phyloP scores from a whole-genome alignment of 2,329 filamentous ascomycete species.

The Ceratocystis alfenasii region DNA sequence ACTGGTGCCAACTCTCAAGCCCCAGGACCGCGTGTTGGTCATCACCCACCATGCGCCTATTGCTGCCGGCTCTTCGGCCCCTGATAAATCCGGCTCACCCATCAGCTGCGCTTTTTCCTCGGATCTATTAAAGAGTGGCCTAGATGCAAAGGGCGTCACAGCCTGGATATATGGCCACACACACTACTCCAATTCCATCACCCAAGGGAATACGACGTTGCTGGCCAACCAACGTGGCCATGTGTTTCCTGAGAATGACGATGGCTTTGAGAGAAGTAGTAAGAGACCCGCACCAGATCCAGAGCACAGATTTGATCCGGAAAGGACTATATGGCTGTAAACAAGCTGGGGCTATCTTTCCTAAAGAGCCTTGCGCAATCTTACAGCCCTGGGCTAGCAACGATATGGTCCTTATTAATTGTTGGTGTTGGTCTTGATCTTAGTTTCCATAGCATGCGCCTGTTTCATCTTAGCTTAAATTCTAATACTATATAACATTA shows the following conservation, averaged over 20 bases:
- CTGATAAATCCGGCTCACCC: constrained; percentile 36
- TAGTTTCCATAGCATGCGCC: not conserved
- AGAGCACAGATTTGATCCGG: constrained; percentile 12
- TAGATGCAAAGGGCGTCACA: constrained; percentile 25
- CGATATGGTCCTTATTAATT: too few relatives aligned
- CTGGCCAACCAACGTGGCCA: constrained; percentile 38
- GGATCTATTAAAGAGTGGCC: constrained; percentile 30
- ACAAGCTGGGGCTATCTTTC: not conserved
- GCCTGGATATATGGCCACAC: constrained; percentile 41
- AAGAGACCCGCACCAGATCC: not conserved
- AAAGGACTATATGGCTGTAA: constrained; percentile 13
- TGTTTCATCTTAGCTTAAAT: not conserved
- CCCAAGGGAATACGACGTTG: constrained; percentile 29
- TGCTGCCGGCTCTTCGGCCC: constrained; percentile 37
- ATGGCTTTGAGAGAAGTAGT: constrained; percentile 4
- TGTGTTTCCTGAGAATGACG: constrained; percentile 26
- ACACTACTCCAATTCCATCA: constrained; percentile 34
- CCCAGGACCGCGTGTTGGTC: constrained; percentile 31
- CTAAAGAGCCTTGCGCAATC: not conserved
- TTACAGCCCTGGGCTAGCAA: not conserved
- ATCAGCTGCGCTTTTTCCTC: constrained; percentile 43
- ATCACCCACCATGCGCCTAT: constrained; percentile 48
- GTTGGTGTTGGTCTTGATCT: not conserved
- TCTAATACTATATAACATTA: not conserved
- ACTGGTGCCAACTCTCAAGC: constrained; percentile 14